Base-by-base conservation (phyloP, 140 eudicot species). In the Ambrosia hybrid region DNA sequence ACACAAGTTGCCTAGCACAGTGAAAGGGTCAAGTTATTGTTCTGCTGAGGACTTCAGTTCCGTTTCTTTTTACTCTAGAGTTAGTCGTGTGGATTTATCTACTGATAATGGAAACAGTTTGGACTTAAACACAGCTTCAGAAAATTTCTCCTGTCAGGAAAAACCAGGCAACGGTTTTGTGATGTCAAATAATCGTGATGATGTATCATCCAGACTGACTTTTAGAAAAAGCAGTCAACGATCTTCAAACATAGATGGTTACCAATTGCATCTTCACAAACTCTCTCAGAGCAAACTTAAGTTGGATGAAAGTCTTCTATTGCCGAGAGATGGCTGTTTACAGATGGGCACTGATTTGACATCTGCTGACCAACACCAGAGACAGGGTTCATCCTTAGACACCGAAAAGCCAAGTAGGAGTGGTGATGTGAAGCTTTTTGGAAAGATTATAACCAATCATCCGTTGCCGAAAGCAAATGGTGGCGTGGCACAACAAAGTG, bases 351-450 rank as follows among this genome's bases (percentile, higher is more conserved):
- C 33, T 17, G 65, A 38, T 82, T 33, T 75, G 26, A 67, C 67
- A 17, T 12, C 76, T 33, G 21, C 14, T 3, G 14, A 77, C 63
- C 76, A 71, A 33, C 86, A 79, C 61, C 83, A 72, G 67, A 65
- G 45, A 10, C 49, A 74, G 26, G 48, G 89, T 67, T 83, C 83
- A 66, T 79, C 82, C 0, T 73, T 53, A 34, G 83, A 79, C 66
- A 39, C 14, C 14, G 90, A 83, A 56, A 85, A 78, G 51, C 85
- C 94, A 34, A 56, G 79, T 30, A 65, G 71, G 43, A 85, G 73
- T 72, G 91, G 96, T 53, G 89, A 88, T 81, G 87, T 94, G 71
- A 94, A 94, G 59, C 83, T 94, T 6, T 94, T 94, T 34, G 99
- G 99, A 62, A 86, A 90, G 83, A 88, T 94, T 69, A 55, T 94